phyloP scores from a whole-genome alignment of 2,329 filamentous ascomycete species.

The Sporothrix brasiliensis region DNA sequence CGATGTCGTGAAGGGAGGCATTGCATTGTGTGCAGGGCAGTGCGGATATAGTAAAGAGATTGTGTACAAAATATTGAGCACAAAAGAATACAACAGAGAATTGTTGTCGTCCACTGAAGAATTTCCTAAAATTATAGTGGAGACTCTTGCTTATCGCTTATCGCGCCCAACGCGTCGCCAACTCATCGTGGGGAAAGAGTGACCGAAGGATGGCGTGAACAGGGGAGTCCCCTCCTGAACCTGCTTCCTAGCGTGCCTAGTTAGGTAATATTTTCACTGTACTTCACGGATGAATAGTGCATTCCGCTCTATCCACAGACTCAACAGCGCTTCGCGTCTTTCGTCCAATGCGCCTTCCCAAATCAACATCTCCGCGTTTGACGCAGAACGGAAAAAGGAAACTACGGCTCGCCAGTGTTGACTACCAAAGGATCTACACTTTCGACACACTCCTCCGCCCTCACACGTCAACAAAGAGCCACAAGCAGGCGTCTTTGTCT shows the following conservation, averaged over 20 bases:
- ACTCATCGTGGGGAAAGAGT: slow-evolving; percentile 18
- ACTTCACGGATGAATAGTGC: not conserved
- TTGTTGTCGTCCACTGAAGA: not conserved
- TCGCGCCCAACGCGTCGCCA: slow-evolving; percentile 23
- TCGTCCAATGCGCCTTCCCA: slow-evolving; percentile 11
- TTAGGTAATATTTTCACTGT: not conserved
- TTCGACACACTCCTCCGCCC: not conserved
- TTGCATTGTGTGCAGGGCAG: not conserved
- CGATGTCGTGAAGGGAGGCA: slow-evolving; percentile 29
- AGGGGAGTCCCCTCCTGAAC: not conserved
- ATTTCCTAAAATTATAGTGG: slow-evolving; percentile 29
- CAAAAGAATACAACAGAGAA: not conserved
- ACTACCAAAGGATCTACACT: not conserved
- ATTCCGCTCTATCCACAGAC: not conserved
- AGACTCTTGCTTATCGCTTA: slow-evolving; percentile 28
- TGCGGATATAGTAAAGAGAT: no score
- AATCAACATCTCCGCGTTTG: not conserved
- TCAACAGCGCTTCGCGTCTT: slow-evolving; percentile 21
- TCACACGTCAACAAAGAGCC: not conserved
- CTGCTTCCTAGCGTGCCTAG: not conserved
- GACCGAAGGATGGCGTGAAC: not conserved
- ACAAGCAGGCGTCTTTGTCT: not conserved
- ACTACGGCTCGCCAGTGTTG: not conserved
- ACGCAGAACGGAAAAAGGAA: not conserved
- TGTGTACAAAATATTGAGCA: not conserved